phyloP scores from a whole-genome alignment of 2,329 filamentous ascomycete species.

The Neonectria magnoliae region DNA sequence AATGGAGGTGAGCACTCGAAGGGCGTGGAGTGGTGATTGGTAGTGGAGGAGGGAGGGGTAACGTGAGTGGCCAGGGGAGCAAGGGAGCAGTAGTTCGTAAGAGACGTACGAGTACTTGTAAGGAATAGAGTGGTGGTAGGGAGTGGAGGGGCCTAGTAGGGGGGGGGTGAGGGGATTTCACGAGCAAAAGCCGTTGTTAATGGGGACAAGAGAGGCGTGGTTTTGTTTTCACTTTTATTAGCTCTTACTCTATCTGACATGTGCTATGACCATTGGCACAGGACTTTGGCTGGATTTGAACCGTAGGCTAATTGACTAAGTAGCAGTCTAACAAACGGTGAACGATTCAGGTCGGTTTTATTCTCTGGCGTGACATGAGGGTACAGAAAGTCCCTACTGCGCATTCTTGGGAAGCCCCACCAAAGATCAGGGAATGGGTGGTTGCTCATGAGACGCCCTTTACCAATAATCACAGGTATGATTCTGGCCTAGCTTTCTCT shows the following conservation, averaged over 20 bases:
- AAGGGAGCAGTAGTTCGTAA: neutral
- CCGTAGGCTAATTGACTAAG: no score
- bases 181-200: neutral
- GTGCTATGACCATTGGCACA: neutral
- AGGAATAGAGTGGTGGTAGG: neutral
- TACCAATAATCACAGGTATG: no score
- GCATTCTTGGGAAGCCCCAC: no score
- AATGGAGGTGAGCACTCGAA: neutral
- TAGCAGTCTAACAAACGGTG: no score
- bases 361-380: no score
- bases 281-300: no score
- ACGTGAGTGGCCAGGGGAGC: neutral
- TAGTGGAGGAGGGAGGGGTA: neutral
- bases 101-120: neutral
- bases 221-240: neutral
- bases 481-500: no score
- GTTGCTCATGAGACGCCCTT: no score
- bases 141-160: neutral
- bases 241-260: neutral
- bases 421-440: no score
- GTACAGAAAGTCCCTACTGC: no score
- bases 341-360: no score
- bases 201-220: neutral
- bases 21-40: constrained; percentile 11
- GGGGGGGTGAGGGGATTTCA: neutral